A percentile compares a stretch with the other conserved stretches of the same genome.
Conservation (phyloP, 148 eudicot species). For the Gaultheria prostrata region DNA sequence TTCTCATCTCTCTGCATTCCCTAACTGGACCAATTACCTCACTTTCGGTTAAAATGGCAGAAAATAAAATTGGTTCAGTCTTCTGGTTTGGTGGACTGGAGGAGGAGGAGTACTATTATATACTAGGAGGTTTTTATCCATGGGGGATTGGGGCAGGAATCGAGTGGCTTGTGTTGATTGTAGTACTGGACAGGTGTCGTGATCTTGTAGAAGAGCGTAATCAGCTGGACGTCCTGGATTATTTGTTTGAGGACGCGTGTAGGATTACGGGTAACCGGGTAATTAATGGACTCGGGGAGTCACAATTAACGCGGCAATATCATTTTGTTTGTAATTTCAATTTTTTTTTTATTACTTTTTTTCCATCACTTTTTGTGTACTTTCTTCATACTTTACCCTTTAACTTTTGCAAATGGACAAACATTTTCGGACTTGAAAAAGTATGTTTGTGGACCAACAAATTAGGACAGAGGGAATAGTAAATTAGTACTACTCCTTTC, state of each 20-base stretch:
- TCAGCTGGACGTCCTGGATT: not conserved
- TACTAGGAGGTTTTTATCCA: not conserved
- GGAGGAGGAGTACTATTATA: not conserved
- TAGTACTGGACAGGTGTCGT: not conserved
- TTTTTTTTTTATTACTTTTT: too few relatives aligned
- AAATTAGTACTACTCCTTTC: too few relatives aligned
- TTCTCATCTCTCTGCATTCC: slow-evolving; percentile 82
- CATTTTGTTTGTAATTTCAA: too few relatives aligned
- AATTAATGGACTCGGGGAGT: not conserved
- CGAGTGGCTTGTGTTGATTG: not conserved
- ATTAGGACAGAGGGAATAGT: too few relatives aligned
- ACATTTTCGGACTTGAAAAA: too few relatives aligned
- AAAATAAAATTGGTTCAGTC: too few relatives aligned
- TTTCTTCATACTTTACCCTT: too few relatives aligned
- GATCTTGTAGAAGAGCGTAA: not conserved
- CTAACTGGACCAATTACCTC: not conserved
- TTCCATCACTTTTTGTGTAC: too few relatives aligned
- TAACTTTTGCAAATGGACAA: too few relatives aligned
- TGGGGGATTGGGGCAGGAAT: not conserved
- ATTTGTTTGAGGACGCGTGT: not conserved
- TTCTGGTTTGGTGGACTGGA: not conserved
- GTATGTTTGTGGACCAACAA: too few relatives aligned
- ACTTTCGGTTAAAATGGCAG: too few relatives aligned
- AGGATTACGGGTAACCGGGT: not conserved
- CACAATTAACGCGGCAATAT: not conserved